These are phyloP conservation scores for Botryotinia calthae DNA, from an alignment of 2,329 filamentous ascomycete genomes.

Conservation along the genomic window DNA sequence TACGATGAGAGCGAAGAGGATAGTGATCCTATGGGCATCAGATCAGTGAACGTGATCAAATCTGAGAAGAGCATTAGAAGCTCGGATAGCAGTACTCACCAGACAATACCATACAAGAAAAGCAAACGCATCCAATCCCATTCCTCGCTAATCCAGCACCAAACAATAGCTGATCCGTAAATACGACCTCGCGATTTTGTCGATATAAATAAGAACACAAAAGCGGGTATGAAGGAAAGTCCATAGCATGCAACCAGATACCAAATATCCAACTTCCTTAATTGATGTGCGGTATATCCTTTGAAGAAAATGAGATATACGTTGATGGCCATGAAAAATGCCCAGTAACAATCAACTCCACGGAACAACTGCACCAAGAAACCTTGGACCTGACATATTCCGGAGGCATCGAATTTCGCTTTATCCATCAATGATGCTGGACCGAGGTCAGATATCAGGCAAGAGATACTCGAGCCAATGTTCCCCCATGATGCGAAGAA, in stretches of 20 bases:
- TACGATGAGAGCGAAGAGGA: slow-evolving; percentile 59
- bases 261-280: slow-evolving; percentile 53
- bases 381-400: slow-evolving; percentile 64
- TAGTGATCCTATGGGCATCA: slow-evolving; percentile 44
- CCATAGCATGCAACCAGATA: slow-evolving; percentile 54
- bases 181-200: slow-evolving; percentile 32
- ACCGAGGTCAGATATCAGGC: slow-evolving; percentile 51
- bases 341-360: slow-evolving; percentile 52
- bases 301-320: slow-evolving; percentile 58
- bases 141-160: slow-evolving; percentile 69
- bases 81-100: slow-evolving; percentile 40
- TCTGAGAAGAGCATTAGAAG: slow-evolving; percentile 20
- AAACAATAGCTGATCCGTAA: slow-evolving; percentile 51
- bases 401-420: not conserved
- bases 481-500: slow-evolving; percentile 60
- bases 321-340: slow-evolving; percentile 58
- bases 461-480: slow-evolving; percentile 53
- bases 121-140: slow-evolving; percentile 71
- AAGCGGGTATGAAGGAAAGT: slow-evolving; percentile 49
- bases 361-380: slow-evolving; percentile 78
- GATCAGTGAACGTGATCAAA: slow-evolving; percentile 25
- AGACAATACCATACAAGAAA: slow-evolving; percentile 69
- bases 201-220: slow-evolving; percentile 51
- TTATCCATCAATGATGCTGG: slow-evolving; percentile 1
- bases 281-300: slow-evolving; percentile 48